Conservation (phyloP, 2,329 filamentous ascomycete species). For the Monilinia vaccinii-corymbosi region DNA sequence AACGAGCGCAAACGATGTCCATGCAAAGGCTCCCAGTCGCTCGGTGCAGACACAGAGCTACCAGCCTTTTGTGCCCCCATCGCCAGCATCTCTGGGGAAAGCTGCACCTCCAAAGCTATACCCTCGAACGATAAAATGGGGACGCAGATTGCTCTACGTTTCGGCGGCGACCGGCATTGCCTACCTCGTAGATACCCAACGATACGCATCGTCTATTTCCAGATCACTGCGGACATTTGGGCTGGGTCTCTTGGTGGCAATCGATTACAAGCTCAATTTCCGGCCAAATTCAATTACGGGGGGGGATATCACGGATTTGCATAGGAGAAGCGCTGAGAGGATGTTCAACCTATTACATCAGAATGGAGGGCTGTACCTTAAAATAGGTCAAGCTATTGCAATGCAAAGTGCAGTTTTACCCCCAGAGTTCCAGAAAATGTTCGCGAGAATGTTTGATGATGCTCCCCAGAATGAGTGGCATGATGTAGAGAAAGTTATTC, state of each 20-base stretch:
- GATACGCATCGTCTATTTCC: constrained; percentile 70
- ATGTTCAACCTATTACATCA: constrained; percentile 71
- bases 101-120: constrained; percentile 64
- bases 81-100: constrained; percentile 68
- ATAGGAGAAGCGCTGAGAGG: constrained; percentile 73
- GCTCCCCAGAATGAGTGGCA: constrained; percentile 87
- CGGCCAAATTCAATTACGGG: constrained; percentile 66
- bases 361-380: constrained; percentile 92
- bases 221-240: constrained; percentile 77
- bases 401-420: constrained; percentile 96
- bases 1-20: constrained; percentile 1
- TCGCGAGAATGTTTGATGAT: constrained; percentile 93
- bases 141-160: constrained; percentile 60
- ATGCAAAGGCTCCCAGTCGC: constrained; percentile 13
- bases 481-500: constrained; percentile 76
- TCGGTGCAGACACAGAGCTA: constrained; percentile 37
- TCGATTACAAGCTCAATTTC: constrained; percentile 98
- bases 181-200: constrained; percentile 61
- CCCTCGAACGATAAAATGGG: constrained; percentile 61
- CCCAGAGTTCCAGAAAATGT: constrained; percentile 94
- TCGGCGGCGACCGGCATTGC: constrained; percentile 49
- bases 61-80: constrained; percentile 63
- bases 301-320: constrained; percentile 65
- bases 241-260: constrained; percentile 67
- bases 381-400: constrained; percentile 95